Conservation (phyloP, 805 yeast species). For the Monosporozyma aquatica region DNA sequence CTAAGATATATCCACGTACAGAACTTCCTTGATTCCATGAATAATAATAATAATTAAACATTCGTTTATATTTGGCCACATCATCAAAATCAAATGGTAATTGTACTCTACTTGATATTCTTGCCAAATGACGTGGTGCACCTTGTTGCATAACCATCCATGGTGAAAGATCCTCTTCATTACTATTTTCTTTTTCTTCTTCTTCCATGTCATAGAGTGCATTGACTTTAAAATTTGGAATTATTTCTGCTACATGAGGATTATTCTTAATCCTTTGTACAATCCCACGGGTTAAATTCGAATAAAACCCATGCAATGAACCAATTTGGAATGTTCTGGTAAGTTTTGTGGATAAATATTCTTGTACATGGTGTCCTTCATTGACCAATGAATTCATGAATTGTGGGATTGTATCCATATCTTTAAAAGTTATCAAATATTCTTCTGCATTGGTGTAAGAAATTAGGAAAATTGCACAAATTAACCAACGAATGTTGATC, state of each 20-base stretch:
- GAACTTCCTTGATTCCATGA: constrained; percentile 41
- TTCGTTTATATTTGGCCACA: constrained; percentile 14
- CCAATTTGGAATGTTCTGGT: constrained; percentile 56
- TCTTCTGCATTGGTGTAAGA: constrained; percentile 9
- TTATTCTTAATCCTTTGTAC: constrained; percentile 41
- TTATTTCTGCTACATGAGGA: constrained; percentile 59
- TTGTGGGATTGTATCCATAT: constrained; percentile 39
- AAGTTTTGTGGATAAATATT: constrained; percentile 41
- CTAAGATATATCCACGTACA: constrained; percentile 70
- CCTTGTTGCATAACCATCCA: constrained; percentile 26
- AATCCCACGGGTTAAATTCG: constrained; percentile 44
- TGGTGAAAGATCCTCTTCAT: constrained; percentile 6
- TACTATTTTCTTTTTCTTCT: constrained; percentile 8
- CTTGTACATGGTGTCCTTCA: constrained; percentile 20
- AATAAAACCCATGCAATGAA: constrained; percentile 59
- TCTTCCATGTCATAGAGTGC: constrained; percentile 32
- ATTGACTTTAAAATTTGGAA: constrained; percentile 54
- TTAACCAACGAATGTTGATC: too few species aligned
- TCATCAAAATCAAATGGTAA: constrained; percentile 25
- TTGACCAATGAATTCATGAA: constrained; percentile 39
- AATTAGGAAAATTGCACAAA: too few species aligned
- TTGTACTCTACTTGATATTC: constrained; percentile 45
- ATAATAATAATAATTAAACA: constrained; percentile 42
- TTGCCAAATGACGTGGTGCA: constrained; percentile 61
- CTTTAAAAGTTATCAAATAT: constrained; percentile 46